Base-by-base conservation (phyloP, 768 basidiomycete species). In the Solioccasus polychromus region DNA sequence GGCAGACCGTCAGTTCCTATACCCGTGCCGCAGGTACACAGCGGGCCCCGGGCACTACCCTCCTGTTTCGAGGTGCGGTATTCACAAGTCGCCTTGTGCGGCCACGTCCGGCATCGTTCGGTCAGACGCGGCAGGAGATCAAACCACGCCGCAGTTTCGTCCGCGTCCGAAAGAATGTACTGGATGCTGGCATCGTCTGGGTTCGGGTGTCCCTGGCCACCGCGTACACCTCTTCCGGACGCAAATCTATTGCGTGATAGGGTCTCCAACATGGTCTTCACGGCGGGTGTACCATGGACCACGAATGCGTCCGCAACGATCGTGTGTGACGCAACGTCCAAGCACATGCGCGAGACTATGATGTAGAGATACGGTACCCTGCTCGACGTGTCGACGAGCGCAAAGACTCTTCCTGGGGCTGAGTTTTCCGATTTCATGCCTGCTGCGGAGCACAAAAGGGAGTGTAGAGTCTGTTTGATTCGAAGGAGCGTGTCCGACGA, bases 91-190 rank as follows among this genome's bases (percentile, higher is more conserved):
- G 23, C 36, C 20, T 54, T 78, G 78, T 83, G 82, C 5, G 62
- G 46, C 79, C 79, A 82, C 2, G 64, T 68, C 24, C 78, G 72
- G 47, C 78, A 80, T 14, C 77, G 73, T 54, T 83, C 81, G 0
- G 68, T 74, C 35, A 78, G 55, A 5, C 66, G 68, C 7, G 79
- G 79, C 3, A 82, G 59, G 26, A 81, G 68, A 38, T 73, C 69
- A 50, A 70, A 73, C 80, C 79, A 83, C 1, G 67, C 68, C 17
- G 40, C 47, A 6, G 54, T 39, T 32, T 62, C 57, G 31, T 58
- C 44, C 10, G 44, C 39, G 8, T 52, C 44, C 1, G 60, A 60
- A 14, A 3, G 8, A 8, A 51, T 47, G 39, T 11, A 32, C 29
- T 12, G 23, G 39, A 71, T 50, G 3, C 44, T 45, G 6, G 4